Percentiles rank a stretch among this genome's conserved stretches.
Conservation (phyloP, 352 stramenopile species). For the Phytophthora crassamura region DNA sequence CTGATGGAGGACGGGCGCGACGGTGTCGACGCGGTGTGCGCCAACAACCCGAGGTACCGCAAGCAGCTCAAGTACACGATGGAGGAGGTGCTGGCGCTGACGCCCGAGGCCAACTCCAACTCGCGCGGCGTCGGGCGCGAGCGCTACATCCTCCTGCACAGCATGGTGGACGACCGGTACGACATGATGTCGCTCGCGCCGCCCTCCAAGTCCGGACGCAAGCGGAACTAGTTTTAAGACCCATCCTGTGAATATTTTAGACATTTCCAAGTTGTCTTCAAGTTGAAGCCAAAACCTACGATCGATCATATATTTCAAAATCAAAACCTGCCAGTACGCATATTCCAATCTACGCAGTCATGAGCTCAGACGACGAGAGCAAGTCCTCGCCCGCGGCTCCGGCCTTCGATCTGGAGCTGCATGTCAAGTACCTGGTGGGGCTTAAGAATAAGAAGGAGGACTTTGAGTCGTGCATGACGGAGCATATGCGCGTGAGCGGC, state of each 20-base stretch:
- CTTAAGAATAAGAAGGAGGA: conserved; percentile 90
- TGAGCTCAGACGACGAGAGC: conserved; percentile 32
- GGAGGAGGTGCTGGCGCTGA: conserved; percentile 72
- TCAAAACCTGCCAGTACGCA: neutral
- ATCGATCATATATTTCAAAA: neutral
- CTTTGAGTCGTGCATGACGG: conserved; percentile 94
- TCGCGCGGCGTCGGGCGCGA: conserved; percentile 57
- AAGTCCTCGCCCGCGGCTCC: conserved; percentile 29
- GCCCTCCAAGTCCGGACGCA: conserved; percentile 48
- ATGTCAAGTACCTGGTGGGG: conserved; percentile 81
- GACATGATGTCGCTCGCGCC: conserved; percentile 85
- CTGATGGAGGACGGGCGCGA: conserved; percentile 75
- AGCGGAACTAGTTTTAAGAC: conserved; percentile 16
- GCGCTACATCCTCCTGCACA: conserved; percentile 85
- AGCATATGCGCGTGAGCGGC: conserved; percentile 98
- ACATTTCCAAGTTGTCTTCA: conserved; percentile 10
- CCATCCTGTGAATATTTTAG: conserved; percentile 2
- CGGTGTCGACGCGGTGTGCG: conserved; percentile 64
- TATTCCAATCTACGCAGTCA: neutral
- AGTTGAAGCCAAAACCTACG: conserved; percentile 6
- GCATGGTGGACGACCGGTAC: conserved; percentile 85
- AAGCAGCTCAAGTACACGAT: conserved; percentile 86
- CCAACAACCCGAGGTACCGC: conserved; percentile 73
- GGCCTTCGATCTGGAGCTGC: conserved; percentile 68
- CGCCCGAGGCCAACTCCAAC: conserved; percentile 45